phyloP scores from a whole-genome alignment of 1,284 basidiomycete genomes.

The Malassezia equina region DNA sequence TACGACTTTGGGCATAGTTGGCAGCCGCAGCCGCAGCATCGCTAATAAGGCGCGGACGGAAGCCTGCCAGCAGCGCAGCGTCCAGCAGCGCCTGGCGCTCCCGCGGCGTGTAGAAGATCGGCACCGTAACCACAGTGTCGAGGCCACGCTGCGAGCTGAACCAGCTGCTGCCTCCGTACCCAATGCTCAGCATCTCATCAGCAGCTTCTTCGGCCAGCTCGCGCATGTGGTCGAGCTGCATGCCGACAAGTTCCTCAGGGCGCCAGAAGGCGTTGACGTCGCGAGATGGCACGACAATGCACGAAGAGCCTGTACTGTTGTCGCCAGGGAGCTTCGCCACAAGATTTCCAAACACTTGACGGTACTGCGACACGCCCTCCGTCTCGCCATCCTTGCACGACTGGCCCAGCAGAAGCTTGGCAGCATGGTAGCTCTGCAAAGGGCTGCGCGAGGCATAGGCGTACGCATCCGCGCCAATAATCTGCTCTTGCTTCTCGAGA shows the following conservation, averaged over 20 bases:
- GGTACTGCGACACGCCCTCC: constrained; percentile 17
- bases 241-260: constrained; percentile 82
- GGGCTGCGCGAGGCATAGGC: constrained; percentile 82
- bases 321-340: constrained; percentile 24
- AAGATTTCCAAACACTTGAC: constrained; percentile 30
- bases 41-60: constrained; percentile 74
- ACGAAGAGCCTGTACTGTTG: constrained; percentile 6
- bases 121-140: constrained; percentile 45
- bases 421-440: constrained; percentile 68
- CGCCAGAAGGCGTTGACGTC: constrained; percentile 28
- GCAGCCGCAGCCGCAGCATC: constrained; percentile 61
- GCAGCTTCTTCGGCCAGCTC: constrained; percentile 71
- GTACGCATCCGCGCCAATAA: constrained; percentile 78
- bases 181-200: constrained; percentile 45
- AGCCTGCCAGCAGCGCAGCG: constrained; percentile 77
- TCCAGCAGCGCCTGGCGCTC: constrained; percentile 71
- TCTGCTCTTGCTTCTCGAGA: constrained; percentile 55
- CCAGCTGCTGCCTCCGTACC: background rate
- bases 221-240: constrained; percentile 84
- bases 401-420: constrained; percentile 73
- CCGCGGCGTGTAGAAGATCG: constrained; percentile 53
- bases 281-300: constrained; percentile 2
- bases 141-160: constrained; percentile 22
- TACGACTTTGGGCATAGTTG: constrained; percentile 81
- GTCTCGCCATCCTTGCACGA: background rate